Percentiles rank a stretch among this genome's conserved stretches.
Conservation (phyloP, 441 rosid genomes). For the Sinapis alba region DNA sequence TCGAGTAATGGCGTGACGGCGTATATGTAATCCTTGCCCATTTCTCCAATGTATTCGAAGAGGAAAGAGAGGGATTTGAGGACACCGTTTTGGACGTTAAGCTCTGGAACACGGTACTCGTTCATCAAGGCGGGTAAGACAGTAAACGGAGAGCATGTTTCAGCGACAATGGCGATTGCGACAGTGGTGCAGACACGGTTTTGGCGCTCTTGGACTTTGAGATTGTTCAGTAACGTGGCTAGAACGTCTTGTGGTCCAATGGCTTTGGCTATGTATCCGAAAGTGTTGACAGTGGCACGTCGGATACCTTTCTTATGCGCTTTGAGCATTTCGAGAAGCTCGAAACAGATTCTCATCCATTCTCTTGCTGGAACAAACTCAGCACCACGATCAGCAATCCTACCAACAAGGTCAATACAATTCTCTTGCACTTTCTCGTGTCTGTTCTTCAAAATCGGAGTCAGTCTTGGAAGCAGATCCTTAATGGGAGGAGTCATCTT, state of each 20-base stretch:
- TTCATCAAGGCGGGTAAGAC: constrained; percentile 97
- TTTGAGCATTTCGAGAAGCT: constrained; percentile 98
- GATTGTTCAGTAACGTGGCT: constrained; percentile 91
- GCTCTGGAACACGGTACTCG: constrained; percentile 97
- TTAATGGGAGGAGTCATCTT: constrained; percentile 99
- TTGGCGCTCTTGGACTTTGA: constrained; percentile 98
- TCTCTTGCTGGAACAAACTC: constrained; percentile 98
- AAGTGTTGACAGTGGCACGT: constrained; percentile 95
- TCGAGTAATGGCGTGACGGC: constrained; percentile 97
- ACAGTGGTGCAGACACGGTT: constrained; percentile 99
- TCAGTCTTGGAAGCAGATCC: constrained; percentile 96
- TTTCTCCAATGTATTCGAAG: constrained; percentile 96
- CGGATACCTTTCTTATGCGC: constrained; percentile 99
- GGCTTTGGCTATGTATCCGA: constrained; percentile 98
- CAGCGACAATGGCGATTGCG: constrained; percentile 97
- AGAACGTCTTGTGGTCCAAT: constrained; percentile 98
- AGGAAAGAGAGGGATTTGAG: constrained; percentile 93
- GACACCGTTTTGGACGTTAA: constrained; percentile 97
- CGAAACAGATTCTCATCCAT: constrained; percentile 98
- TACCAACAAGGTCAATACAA: constrained; percentile 95
- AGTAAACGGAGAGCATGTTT: constrained; percentile 97
- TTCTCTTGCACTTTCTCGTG: constrained; percentile 99
- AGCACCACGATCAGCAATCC: constrained; percentile 98
- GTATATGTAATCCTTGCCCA: constrained; percentile 98
- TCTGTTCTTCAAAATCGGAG: constrained; percentile 96